Conservation (phyloP, 768 basidiomycete genomes). For the Lactarius pseudohatsudake region DNA sequence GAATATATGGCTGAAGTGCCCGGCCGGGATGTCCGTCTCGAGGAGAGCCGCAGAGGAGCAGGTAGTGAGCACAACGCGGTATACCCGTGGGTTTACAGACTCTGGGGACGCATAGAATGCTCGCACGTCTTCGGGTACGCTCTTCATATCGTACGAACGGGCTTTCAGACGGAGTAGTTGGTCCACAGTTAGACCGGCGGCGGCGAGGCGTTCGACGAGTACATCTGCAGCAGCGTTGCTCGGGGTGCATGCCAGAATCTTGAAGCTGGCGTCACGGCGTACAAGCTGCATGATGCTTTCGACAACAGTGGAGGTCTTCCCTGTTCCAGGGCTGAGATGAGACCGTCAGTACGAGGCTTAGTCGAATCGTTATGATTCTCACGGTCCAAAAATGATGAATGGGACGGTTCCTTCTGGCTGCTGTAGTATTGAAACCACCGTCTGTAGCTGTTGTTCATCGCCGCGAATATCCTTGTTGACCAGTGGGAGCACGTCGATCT, state of each 20-base stretch:
- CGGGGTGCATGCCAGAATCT: constrained; percentile 40
- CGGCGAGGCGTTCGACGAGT: constrained; percentile 34
- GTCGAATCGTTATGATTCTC: constrained; percentile 30
- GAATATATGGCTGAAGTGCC: constrained; percentile 61
- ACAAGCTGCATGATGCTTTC: constrained; percentile 41
- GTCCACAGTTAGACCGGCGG: constrained; percentile 25
- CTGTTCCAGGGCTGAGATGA: constrained; percentile 40
- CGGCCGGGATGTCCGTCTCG: constrained; percentile 45
- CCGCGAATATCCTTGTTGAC: constrained; percentile 45
- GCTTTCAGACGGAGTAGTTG: constrained; percentile 57
- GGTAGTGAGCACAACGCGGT: too few species aligned
- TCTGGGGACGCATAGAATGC: too few species aligned
- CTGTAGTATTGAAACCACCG: constrained; percentile 48
- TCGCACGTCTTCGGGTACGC: too few species aligned
- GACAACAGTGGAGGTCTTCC: constrained; percentile 41
- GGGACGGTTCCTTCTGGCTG: constrained; percentile 49
- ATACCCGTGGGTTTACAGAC: too few species aligned
- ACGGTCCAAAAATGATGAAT: constrained; percentile 66
- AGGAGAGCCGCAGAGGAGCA: too few species aligned
- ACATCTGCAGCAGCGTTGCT: constrained; percentile 41
- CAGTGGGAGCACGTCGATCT: constrained; percentile 29
- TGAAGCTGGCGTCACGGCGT: constrained; percentile 24
- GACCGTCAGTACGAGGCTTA: not conserved
- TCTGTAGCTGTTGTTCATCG: constrained; percentile 50
- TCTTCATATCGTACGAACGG: constrained; percentile 42